These are phyloP conservation scores for Cytospora mali DNA, from an alignment of 2,329 filamentous ascomycete species.

Conservation along the genomic window DNA sequence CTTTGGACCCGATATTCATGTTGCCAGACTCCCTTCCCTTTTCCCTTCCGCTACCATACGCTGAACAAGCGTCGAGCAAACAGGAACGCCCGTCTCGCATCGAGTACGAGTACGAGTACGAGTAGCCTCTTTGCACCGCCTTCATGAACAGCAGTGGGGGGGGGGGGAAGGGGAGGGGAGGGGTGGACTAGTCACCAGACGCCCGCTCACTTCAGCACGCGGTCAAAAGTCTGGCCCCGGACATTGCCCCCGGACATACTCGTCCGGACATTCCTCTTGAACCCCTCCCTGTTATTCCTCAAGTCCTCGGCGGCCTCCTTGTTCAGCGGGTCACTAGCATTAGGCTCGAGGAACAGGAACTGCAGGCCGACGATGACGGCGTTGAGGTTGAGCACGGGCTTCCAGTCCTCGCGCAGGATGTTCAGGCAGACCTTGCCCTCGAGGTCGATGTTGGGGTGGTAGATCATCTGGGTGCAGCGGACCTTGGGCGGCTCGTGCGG, in stretches of 20 bases:
- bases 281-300: conserved; percentile 79
- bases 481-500: conserved; percentile 98
- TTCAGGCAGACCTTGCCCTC: conserved; percentile 98
- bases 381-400: conserved; percentile 95
- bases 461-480: conserved; percentile 96
- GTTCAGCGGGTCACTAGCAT: conserved; percentile 95
- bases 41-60: not conserved
- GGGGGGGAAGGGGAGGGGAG: too few species aligned
- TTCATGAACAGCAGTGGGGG: too few species aligned
- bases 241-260: conserved; percentile 82
- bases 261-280: conserved; percentile 85
- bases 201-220: conserved; percentile 65
- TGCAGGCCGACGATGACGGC: conserved; percentile 93
- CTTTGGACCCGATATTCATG: not conserved
- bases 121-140: conserved; percentile 3
- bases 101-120: too few species aligned
- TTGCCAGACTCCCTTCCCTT: not conserved
- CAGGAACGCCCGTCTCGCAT: too few species aligned
- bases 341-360: conserved; percentile 97
- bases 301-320: conserved; percentile 97
- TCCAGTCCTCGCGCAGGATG: conserved; percentile 97
- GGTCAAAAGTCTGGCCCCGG: conserved; percentile 73
- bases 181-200: not conserved
- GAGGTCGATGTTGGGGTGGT: conserved; percentile 97
- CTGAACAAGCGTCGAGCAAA: not conserved